Evolutionary conservation across 768 basidiomycete genomes (phyloP), one percentile per base, ranked within the genome.

Genomic region (Leccinum barrowsii): DNA sequence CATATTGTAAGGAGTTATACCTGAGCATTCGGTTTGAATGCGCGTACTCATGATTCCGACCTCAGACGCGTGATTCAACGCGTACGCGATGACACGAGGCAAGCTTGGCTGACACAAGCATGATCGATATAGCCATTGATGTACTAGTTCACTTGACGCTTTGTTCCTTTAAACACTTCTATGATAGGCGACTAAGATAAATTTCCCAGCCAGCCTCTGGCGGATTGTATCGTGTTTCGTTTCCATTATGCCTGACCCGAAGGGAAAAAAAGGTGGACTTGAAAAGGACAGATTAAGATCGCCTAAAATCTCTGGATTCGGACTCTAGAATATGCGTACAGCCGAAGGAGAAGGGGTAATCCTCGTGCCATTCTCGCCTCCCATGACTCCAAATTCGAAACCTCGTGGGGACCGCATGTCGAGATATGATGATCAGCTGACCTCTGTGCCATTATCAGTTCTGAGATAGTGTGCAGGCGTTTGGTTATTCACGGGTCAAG

Each of bases 1-100:
- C 90, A 15, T 92, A 92, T 69, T 92, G 89, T 90, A 68, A 77
- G 86, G 76, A 53, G 47, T 55, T 52, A 53, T 7, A 50, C 60
- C 57, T 13, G 32, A n/a, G 28, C 30, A 46, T n/a, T 37, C 19
- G 42, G 19, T 44, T 19, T 19, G 7, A 52, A 55, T 50, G 22
- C 54, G 46, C 21, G 48, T 50, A 32, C 61, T 65, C n/a, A 71
- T 60, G 56, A 52, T 56, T 60, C 26, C 12, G 53, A 47, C 53
- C 58, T 56, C 63, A 66, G 65, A 64, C 57, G 66, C 70, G 61
- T 76, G 67, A 68, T 58, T 56, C 40, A 59, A 52, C 37, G 42
- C 17, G 30, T 57, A 58, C 55, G 53, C 52, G 60, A 51, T 50
- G 19, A 44, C 56, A 50, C 3, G 53, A 47, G 52, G 50, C 28